Evolutionary conservation across 805 yeast species (phyloP), one percentile per base, ranked within the genome.

Genomic region (Candida qinlingensis): DNA sequence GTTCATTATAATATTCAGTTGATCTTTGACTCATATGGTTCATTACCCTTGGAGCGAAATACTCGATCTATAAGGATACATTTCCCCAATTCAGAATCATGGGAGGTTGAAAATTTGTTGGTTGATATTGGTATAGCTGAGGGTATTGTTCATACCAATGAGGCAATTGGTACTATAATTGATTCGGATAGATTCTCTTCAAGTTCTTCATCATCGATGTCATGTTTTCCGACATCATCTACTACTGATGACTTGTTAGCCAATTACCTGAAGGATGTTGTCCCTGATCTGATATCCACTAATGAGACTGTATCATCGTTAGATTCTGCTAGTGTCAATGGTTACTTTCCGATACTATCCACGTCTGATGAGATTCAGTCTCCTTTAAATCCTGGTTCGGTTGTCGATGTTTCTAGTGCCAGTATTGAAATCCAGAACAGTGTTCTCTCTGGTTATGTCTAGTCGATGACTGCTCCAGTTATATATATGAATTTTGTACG

Each of bases 81-180:
- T 61, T 87, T 88, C 67, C 89, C 92, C 34, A 86, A 85, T 61
- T 74, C 85, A 50, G 88, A 85, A 51, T 65, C 73, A 6, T 68
- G 63, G 6, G 80, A 80, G 54, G 77, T 86, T 56, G 84, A 82
- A 56, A 51, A 54, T 25, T 64, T 86, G 50, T 65, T 85, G 50
- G 60, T 71, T 37, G 94, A 85, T 40, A 71, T 78, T 51, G 85
- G 79, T 27, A 77, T 86, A 6, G 62, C 75, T 2, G 71, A 76
- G 9, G 91, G 90, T 2, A 65, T 73, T 27, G 80, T 85, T 19
- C 64, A 66, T 53, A 69, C 73, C n/a, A 66, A 58, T 39, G 57
- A 54, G 8, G 58, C 52, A 1, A 13, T 42, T 26, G 41, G 44
- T 4, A 54, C 25, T 3, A 39, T 44, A 36, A 38, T 39, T 11